Conservation (phyloP, 139 green algal species). For the Chara braunii region DNA sequence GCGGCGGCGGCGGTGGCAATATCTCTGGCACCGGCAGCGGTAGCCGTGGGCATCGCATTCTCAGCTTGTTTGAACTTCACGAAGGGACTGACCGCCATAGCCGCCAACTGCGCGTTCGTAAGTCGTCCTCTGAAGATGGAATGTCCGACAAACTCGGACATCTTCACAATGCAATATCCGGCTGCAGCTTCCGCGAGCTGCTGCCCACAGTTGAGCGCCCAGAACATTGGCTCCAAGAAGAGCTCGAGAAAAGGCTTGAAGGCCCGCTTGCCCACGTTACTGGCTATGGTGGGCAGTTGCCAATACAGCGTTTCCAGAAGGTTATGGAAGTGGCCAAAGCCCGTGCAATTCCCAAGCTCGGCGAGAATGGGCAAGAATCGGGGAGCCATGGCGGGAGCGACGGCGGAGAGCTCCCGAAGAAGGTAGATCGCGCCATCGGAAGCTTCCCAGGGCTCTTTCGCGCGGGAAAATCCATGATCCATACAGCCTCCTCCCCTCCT, state of each 20-base stretch:
- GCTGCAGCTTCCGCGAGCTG: not conserved
- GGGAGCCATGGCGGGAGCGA: conserved; percentile 1
- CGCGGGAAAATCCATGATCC: conserved; percentile 66
- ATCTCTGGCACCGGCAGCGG: no score
- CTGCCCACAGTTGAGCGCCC: conserved; percentile 57
- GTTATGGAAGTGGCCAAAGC: conserved; percentile 57
- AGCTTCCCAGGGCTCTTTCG: conserved; percentile 83
- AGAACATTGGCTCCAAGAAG: conserved; percentile 66
- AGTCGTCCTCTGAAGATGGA: conserved; percentile 2
- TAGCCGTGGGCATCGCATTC: no score
- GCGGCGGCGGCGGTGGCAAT: no score
- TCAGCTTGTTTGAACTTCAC: no score
- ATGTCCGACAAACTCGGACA: not conserved
- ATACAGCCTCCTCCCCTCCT: conserved; percentile 66
- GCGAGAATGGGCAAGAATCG: conserved; percentile 57
- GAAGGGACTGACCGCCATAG: no score
- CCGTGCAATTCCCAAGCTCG: conserved; percentile 51
- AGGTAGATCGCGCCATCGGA: conserved; percentile 77
- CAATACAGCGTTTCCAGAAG: conserved; percentile 76
- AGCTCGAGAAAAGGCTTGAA: conserved; percentile 70
- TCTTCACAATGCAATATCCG: not conserved
- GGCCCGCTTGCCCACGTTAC: conserved; percentile 52
- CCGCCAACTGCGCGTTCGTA: no score
- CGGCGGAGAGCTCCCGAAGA: conserved; percentile 57
- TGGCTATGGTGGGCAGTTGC: conserved; percentile 58